Conservation (phyloP, 345 rosid species). For the Psidium friedrichsthalianum region DNA sequence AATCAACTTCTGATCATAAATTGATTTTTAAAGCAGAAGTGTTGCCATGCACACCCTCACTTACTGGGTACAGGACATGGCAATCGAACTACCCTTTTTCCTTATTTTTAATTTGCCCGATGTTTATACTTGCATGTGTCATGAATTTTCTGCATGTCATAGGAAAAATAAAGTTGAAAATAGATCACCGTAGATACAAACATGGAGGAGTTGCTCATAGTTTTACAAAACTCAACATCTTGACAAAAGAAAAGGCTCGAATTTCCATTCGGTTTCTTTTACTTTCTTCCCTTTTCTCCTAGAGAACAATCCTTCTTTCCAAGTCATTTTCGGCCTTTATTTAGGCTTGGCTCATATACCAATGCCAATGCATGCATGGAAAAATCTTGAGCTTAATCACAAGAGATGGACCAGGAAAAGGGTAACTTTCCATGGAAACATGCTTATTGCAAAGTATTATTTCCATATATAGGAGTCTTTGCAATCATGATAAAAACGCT, state of each 20-base stretch:
- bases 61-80: too few species aligned
- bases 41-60: too few species aligned
- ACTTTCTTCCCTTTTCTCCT: neutral
- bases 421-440: too few species aligned
- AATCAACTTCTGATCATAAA: too few species aligned
- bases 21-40: too few species aligned
- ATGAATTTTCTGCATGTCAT: neutral
- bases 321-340: neutral
- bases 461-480: too few species aligned
- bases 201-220: neutral
- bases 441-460: too few species aligned
- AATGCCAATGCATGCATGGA: neutral
- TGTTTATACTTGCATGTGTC: neutral
- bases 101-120: too few species aligned
- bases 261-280: neutral
- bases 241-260: neutral
- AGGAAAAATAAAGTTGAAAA: neutral
- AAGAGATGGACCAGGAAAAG: too few species aligned
- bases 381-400: neutral
- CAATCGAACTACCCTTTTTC: too few species aligned
- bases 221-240: neutral
- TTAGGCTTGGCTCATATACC: neutral
- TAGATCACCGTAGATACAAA: neutral
- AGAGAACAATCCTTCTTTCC: neutral
- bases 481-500: too few species aligned